Percentiles rank a stretch among this genome's conserved stretches.
Conservation (phyloP, 1,139 yeast species). For the Schwanniomyces etchellsii region DNA sequence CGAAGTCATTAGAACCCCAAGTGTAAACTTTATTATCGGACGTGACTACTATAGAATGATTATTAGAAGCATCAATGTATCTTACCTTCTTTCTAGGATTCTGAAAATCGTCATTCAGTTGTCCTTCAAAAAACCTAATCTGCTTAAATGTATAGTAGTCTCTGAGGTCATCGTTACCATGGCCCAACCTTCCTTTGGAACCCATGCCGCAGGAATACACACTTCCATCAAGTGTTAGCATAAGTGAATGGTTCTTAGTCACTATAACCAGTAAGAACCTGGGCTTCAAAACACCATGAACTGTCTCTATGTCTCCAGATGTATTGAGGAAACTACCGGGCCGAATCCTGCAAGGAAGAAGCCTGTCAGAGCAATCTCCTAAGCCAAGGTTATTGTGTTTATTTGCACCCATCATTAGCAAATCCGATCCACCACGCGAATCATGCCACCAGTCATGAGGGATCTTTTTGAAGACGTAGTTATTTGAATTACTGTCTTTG, state of each 20-base stretch:
- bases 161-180: slow-evolving; percentile 29
- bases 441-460: slow-evolving; percentile 25
- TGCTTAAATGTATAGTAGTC: slow-evolving; percentile 34
- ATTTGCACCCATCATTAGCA: slow-evolving; percentile 64
- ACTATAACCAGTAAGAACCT: slow-evolving; percentile 42
- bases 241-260: slow-evolving; percentile 63
- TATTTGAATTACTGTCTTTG: not conserved
- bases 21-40: slow-evolving; percentile 50
- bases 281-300: slow-evolving; percentile 23
- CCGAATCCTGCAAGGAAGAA: slow-evolving; percentile 24
- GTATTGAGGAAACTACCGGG: slow-evolving; percentile 16
- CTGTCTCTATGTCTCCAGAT: slow-evolving; percentile 2
- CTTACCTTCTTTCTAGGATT: slow-evolving; percentile 21
- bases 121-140: slow-evolving; percentile 20
- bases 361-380: slow-evolving; percentile 60
- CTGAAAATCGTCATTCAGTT: slow-evolving; percentile 13
- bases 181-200: slow-evolving; percentile 69
- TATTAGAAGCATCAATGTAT: slow-evolving; percentile 51
- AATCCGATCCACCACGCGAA: slow-evolving; percentile 52
- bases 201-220: slow-evolving; percentile 64
- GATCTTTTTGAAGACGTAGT: slow-evolving; percentile 5
- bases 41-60: slow-evolving; percentile 59
- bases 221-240: slow-evolving; percentile 51
- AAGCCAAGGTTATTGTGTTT: slow-evolving; percentile 62
- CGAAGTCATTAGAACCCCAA: slow-evolving; percentile 72